Evolutionary conservation across 495 filamentous ascomycete species (phyloP).

Genomic region (Hypoxylon lenormandii): DNA sequence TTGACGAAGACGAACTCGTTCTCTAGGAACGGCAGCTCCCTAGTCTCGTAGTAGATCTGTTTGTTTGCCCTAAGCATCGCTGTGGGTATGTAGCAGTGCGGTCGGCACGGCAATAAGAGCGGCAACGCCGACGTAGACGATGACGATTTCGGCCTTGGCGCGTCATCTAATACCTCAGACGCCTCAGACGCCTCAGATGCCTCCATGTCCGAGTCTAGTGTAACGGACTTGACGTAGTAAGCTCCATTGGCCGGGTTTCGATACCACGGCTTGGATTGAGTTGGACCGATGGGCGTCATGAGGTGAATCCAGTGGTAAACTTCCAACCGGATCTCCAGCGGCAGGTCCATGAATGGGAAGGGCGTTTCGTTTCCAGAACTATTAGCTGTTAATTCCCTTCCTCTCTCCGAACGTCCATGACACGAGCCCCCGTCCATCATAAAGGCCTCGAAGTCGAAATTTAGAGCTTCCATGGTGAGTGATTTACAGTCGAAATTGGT

Average conservation of each 20-base stretch:
- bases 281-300: slow-evolving; percentile 39
- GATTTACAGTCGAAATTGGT: slow-evolving; percentile 3
- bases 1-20: slow-evolving; percentile 57
- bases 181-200: neutral
- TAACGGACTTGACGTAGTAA: slow-evolving; percentile 47
- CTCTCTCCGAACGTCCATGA: slow-evolving; percentile 43
- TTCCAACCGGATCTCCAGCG: slow-evolving; percentile 52
- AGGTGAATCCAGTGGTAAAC: slow-evolving; percentile 53
- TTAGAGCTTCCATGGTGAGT: slow-evolving; percentile 12
- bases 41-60: slow-evolving; percentile 52
- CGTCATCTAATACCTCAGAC: neutral
- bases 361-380: slow-evolving; percentile 6
- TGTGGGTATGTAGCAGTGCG: slow-evolving; percentile 48
- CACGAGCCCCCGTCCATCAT: slow-evolving; percentile 46
- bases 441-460: slow-evolving; percentile 48
- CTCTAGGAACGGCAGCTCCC: slow-evolving; percentile 49
- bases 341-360: slow-evolving; percentile 50
- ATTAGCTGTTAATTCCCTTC: slow-evolving; percentile 48
- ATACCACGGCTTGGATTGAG: slow-evolving; percentile 44
- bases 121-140: neutral
- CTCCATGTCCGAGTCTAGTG: neutral
- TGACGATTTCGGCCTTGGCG: slow-evolving; percentile 3
- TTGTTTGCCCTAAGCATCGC: slow-evolving; percentile 48
- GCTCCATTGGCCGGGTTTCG: slow-evolving; percentile 44
- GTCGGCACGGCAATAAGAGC: slow-evolving; percentile 50